A percentile compares a stretch with the other conserved stretches of the same genome.
Conservation (phyloP, 1,139 yeast genomes). For the Candida pseudoviswanathii region DNA sequence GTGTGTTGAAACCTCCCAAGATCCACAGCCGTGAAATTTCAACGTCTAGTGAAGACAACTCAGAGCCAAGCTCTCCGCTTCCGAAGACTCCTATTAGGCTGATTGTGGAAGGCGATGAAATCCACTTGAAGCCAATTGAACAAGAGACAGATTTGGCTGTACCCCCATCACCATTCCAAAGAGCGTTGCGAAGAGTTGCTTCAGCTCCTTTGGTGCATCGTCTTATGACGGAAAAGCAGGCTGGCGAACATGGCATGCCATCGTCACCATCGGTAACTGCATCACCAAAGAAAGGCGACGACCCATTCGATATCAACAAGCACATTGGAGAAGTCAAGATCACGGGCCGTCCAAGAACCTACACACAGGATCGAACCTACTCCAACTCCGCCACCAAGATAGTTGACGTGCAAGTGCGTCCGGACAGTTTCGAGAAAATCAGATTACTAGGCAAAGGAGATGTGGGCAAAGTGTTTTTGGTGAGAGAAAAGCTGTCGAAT, state of each 20-base stretch:
- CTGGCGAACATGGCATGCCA: not conserved
- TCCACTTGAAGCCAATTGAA: constrained; percentile 11
- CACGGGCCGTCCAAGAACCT: constrained; percentile 50
- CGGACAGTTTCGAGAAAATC: constrained; percentile 85
- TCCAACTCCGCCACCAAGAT: constrained; percentile 73
- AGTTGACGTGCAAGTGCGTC: constrained; percentile 79
- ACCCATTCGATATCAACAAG: constrained; percentile 42
- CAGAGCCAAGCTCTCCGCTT: constrained; percentile 3
- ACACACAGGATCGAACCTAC: constrained; percentile 63
- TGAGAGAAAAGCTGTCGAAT: constrained; percentile 74
- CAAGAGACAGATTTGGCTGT: constrained; percentile 14
- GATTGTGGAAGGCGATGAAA: constrained; percentile 2
- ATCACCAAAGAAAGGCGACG: constrained; percentile 10
- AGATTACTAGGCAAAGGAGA: constrained; percentile 93
- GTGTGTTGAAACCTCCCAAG: constrained; percentile 29
- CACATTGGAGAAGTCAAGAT: constrained; percentile 59
- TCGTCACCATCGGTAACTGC: constrained; percentile 5
- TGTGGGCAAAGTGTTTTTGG: constrained; percentile 94
- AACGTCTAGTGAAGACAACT: constrained; percentile 12
- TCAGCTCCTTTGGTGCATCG: constrained; percentile 71
- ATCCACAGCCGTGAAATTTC: constrained; percentile 13
- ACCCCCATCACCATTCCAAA: constrained; percentile 43
- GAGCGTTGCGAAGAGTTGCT: constrained; percentile 71
- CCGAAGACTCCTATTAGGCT: constrained; percentile 8
- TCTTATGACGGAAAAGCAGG: constrained; percentile 30